Conservation (phyloP, 441 rosid species). For the Croton laevigatus region DNA sequence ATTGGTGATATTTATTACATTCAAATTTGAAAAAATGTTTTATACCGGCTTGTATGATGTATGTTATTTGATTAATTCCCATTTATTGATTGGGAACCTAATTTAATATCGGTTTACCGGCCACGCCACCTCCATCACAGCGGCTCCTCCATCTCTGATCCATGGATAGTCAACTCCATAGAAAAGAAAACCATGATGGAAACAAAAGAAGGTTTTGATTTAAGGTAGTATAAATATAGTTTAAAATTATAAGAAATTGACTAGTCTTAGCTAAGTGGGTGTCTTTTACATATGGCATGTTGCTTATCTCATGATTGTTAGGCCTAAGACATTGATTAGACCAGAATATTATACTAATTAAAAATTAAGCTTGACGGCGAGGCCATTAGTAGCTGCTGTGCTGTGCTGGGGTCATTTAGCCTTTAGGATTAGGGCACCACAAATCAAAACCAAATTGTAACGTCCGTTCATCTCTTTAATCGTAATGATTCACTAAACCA, state of each 20-base stretch:
- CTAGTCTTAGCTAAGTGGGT: not conserved
- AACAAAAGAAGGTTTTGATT: no score
- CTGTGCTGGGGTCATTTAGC: not conserved
- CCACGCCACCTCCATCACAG: constrained; percentile 9
- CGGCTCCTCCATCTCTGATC: constrained; percentile 11
- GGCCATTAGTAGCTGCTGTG: constrained; percentile 16
- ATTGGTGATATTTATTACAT: no score
- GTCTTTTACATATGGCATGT: constrained; percentile 10
- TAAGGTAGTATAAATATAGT: not conserved
- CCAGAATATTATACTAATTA: constrained; percentile 8
- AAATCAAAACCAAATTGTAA: constrained; percentile 15
- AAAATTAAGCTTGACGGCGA: constrained; percentile 29
- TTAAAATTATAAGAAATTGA: constrained; percentile 11
- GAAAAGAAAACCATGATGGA: not conserved
- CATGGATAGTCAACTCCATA: constrained; percentile 8
- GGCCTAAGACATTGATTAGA: constrained; percentile 21
- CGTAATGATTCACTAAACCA: constrained; percentile 21
- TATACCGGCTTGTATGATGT: no score
- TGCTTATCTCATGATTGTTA: constrained; percentile 25
- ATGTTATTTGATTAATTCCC: no score
- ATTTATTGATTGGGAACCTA: no score
- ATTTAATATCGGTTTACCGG: not conserved
- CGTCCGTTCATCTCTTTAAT: not conserved
- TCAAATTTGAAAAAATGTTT: no score
- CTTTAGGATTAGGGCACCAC: no score